Evolutionary conservation across 768 basidiomycete genomes (phyloP).

Genomic region (Glaciozyma martinii): DNA sequence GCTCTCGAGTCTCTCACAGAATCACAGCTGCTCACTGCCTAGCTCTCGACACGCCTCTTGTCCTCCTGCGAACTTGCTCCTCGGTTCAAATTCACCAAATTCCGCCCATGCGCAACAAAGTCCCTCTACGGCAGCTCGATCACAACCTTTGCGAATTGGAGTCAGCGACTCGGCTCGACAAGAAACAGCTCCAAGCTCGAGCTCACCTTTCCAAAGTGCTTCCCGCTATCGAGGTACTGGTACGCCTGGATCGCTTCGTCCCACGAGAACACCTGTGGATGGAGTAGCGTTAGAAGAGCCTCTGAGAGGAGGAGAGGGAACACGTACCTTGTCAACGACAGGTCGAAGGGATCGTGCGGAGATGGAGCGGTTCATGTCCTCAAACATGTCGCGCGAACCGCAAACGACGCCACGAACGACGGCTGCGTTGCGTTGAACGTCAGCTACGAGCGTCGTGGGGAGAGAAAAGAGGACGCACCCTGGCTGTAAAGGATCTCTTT

Average conservation of each 20-base stretch:
- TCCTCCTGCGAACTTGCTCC: too few species aligned
- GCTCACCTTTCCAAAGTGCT: slow-evolving; percentile 57
- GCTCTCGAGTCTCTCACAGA: too few species aligned
- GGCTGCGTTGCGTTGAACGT: neutral
- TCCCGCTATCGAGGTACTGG: slow-evolving; percentile 48
- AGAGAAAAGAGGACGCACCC: neutral
- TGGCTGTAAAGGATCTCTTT: slow-evolving; percentile 26
- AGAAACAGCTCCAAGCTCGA: slow-evolving; percentile 42
- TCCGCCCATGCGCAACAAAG: too few species aligned
- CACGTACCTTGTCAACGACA: slow-evolving; percentile 19
- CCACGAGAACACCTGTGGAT: slow-evolving; percentile 47
- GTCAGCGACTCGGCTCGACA: too few species aligned
- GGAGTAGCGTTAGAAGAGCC: neutral
- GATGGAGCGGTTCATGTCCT: slow-evolving; percentile 41
- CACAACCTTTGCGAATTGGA: too few species aligned
- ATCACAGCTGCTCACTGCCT: too few species aligned
- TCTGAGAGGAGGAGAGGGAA: neutral
- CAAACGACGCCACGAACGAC: slow-evolving; percentile 50
- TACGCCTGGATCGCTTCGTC: slow-evolving; percentile 51
- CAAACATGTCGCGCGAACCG: slow-evolving; percentile 56
- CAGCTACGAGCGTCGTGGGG: neutral
- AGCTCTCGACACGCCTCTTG: too few species aligned
- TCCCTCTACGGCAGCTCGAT: too few species aligned
- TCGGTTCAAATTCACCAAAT: too few species aligned
- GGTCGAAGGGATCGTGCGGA: slow-evolving; percentile 17